Evolutionary conservation across 2,329 filamentous ascomycete species (phyloP).

Genomic region (Coniella lustricola): DNA sequence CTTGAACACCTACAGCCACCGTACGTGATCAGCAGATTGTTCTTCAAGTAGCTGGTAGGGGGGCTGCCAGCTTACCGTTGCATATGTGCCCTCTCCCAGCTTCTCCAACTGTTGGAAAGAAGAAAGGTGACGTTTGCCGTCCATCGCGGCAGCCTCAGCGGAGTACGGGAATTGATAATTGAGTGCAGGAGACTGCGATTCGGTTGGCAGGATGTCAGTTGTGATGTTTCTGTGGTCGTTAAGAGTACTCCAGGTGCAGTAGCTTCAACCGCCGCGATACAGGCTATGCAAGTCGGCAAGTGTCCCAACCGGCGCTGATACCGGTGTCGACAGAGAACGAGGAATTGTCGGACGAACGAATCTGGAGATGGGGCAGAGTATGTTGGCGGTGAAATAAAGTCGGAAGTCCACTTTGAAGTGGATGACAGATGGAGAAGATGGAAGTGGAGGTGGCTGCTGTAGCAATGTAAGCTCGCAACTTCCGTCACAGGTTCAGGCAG

Average conservation of each 20-base stretch:
- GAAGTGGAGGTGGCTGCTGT: not conserved
- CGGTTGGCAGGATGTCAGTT: not conserved
- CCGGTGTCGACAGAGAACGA: not conserved
- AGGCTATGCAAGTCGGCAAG: too few species aligned
- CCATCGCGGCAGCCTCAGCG: slow-evolving; percentile 57
- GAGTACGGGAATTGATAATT: slow-evolving; percentile 17
- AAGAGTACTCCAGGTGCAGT: too few species aligned
- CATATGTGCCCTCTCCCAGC: slow-evolving; percentile 97
- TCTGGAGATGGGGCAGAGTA: not conserved
- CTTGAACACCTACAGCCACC: slow-evolving; percentile 72
- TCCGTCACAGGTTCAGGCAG: not conserved
- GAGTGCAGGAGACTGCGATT: not conserved
- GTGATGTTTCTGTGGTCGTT: too few species aligned
- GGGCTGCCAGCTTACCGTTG: slow-evolving; percentile 60
- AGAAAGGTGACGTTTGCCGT: slow-evolving; percentile 85
- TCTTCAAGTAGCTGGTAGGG: not conserved
- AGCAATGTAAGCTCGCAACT: not conserved
- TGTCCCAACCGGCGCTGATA: not conserved
- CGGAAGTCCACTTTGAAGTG: too few species aligned
- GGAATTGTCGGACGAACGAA: too few species aligned
- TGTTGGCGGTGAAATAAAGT: too few species aligned
- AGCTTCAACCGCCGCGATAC: too few species aligned
- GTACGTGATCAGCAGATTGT: not conserved
- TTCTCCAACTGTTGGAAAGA: slow-evolving; percentile 99
- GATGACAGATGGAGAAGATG: not conserved